Evolutionary conservation across 2,329 filamentous ascomycete genomes (phyloP).

Genomic region (Alternaria metachromatica): DNA sequence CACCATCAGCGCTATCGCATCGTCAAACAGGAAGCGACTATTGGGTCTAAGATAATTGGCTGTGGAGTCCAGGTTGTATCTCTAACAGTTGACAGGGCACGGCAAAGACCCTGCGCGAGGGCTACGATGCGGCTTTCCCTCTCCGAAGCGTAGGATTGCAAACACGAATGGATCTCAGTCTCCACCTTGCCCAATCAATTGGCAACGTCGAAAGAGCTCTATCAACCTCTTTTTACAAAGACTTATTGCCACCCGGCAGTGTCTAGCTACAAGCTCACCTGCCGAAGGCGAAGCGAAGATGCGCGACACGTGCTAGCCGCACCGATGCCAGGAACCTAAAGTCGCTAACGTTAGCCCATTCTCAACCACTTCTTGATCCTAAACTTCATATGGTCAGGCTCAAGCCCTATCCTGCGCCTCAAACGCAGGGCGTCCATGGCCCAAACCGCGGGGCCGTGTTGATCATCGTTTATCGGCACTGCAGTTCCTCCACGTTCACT

Average conservation of each 20-base stretch:
- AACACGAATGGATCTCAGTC: background rate
- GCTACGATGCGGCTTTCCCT: background rate
- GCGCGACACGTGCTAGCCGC: background rate
- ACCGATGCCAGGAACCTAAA: background rate
- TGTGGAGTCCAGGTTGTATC: background rate
- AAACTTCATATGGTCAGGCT: background rate
- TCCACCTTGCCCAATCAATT: background rate
- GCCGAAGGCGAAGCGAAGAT: background rate
- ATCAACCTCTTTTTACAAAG: background rate
- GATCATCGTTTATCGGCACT: slow-evolving; percentile 21
- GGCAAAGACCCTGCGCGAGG: background rate
- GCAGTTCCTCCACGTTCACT: slow-evolving; percentile 11
- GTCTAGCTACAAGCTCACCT: background rate
- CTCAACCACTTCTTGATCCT: background rate
- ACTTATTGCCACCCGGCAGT: background rate
- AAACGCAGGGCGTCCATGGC: slow-evolving; percentile 12
- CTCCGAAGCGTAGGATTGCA: background rate
- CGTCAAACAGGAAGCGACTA: background rate
- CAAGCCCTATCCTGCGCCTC: slow-evolving; percentile 6
- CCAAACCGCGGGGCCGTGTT: slow-evolving; percentile 10
- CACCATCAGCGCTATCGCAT: background rate
- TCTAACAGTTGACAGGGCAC: background rate
- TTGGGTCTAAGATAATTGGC: background rate
- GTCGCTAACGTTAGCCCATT: background rate
- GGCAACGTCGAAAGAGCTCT: background rate